Evolutionary conservation across 1,284 basidiomycete genomes (phyloP), one percentile per base, ranked within the genome.

Genomic region (Vanrija pseudolonga): DNA sequence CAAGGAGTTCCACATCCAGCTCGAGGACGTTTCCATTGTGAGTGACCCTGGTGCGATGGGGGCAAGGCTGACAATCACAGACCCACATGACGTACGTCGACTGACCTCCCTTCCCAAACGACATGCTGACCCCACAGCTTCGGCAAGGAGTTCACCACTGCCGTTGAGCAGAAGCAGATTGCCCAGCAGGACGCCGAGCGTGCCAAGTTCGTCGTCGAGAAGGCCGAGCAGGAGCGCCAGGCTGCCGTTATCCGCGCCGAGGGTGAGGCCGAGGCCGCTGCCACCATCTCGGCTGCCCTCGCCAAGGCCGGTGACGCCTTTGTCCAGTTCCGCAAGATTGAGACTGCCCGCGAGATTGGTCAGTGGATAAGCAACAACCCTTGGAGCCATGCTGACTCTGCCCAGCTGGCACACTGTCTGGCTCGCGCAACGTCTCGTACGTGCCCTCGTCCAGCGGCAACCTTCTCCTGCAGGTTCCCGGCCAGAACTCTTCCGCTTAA

Each of bases 211-310:
- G 90, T 98, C 63, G 95, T 99, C 61, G 96, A 99, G 54, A 73
- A 74, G 57, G 92, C 96, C 36, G 95, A 98, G 76, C 96, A 99
- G 87, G 96, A 98, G 77, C 86, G 94, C 55, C 95, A 98, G 80
- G 96, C 95, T 1, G 87, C 91, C 6, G 94, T 99, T 61, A 97
- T 99, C 61, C 86, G 96, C 53, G 94, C 96, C 2, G 95, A 99
- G 77, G 96, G 96, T 58, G 95, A 99, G 80, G 95, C 95, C 4
- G 94, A 98, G 79, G 96, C 95, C 9, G 93, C 93, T 6, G 80
- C 85, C 54, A 94, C 92, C 55, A 97, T 99, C 70, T 95, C 91
- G 15, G 83, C 81, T 59, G 91, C 96, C n/a, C 55, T 74, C 71
- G 88, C 90, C 69, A 90, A 88, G 80, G 94, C 93, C 3, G 96